A percentile compares a stretch with the other conserved stretches of the same genome.
Evolutionary conservation across 2,329 filamentous ascomycete genomes (phyloP).

Genomic region (Thelonectria blattea): DNA sequence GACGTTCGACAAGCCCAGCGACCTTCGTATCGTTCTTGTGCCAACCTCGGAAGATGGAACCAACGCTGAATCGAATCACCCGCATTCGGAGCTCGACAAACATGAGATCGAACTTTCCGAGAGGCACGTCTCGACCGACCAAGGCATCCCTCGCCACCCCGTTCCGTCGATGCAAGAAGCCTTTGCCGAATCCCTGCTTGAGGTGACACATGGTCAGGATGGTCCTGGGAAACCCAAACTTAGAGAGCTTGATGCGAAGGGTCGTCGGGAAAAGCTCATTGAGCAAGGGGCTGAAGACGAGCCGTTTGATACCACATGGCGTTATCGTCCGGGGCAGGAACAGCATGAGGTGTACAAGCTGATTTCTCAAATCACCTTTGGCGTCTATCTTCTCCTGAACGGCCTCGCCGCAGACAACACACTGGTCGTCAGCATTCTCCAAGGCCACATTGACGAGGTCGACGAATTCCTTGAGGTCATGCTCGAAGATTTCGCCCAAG

Average conservation of each 20-base stretch:
- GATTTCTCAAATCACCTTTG: constrained; percentile 90
- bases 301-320: constrained; percentile 77
- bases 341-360: constrained; percentile 91
- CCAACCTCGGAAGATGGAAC: constrained; percentile 33
- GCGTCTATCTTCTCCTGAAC: constrained; percentile 85
- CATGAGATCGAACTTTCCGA: constrained; percentile 21
- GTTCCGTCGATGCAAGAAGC: constrained; percentile 79
- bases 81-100: constrained; percentile 24
- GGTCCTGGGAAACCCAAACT: constrained; percentile 57
- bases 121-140: constrained; percentile 26
- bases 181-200: constrained; percentile 81
- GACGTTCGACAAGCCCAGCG: constrained; percentile 36
- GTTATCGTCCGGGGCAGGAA: constrained; percentile 74
- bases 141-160: constrained; percentile 61
- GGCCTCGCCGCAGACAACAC: constrained; percentile 86
- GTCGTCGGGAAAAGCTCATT: constrained; percentile 70
- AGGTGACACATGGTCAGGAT: constrained; percentile 61
- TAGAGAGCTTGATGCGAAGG: constrained; percentile 61
- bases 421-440: constrained; percentile 87
- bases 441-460: constrained; percentile 91
- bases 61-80: constrained; percentile 15
- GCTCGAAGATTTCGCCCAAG: constrained; percentile 82
- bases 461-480: constrained; percentile 89
- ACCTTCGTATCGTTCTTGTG: constrained; percentile 41
- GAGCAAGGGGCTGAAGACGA: constrained; percentile 72